A percentile compares a stretch with the other conserved stretches of the same genome.
Conservation (phyloP, 345 rosid species). For the Citrus cavaleriei region DNA sequence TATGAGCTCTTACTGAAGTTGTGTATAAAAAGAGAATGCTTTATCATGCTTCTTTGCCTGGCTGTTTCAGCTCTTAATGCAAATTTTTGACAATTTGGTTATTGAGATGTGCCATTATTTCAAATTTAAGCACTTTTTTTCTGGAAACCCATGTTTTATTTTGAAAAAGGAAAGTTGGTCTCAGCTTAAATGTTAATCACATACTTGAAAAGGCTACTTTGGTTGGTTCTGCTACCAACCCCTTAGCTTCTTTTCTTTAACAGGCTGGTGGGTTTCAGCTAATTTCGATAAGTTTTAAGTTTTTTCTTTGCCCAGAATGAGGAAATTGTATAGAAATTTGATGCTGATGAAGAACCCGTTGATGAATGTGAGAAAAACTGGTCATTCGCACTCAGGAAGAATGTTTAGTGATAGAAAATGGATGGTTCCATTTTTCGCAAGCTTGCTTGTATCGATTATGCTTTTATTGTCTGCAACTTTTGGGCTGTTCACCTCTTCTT, state of each 20-base stretch:
- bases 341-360: slow-evolving; percentile 34
- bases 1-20: not conserved
- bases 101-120: not conserved
- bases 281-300: not conserved
- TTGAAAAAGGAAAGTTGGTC: not conserved
- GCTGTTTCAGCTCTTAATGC: slow-evolving; percentile 1
- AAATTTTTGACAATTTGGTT: not conserved
- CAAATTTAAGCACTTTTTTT: not conserved
- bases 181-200: slow-evolving; percentile 21
- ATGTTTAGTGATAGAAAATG: slow-evolving; percentile 73
- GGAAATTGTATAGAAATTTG: slow-evolving; percentile 46
- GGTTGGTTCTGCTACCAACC: slow-evolving; percentile 27
- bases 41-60: not conserved
- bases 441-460: slow-evolving; percentile 68
- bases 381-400: slow-evolving; percentile 59
- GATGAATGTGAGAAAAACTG: slow-evolving; percentile 50
- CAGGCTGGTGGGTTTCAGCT: slow-evolving; percentile 9
- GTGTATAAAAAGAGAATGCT: not conserved
- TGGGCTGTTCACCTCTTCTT: slow-evolving; percentile 36
- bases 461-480: slow-evolving; percentile 47
- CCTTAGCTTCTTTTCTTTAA: slow-evolving; percentile 23
- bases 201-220: slow-evolving; percentile 22
- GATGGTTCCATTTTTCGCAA: slow-evolving; percentile 73
- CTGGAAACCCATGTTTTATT: slow-evolving; percentile 1
- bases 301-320: slow-evolving; percentile 26